Conservation (phyloP, 2,329 filamentous ascomycete species). For the Calonectria fujianensis region DNA sequence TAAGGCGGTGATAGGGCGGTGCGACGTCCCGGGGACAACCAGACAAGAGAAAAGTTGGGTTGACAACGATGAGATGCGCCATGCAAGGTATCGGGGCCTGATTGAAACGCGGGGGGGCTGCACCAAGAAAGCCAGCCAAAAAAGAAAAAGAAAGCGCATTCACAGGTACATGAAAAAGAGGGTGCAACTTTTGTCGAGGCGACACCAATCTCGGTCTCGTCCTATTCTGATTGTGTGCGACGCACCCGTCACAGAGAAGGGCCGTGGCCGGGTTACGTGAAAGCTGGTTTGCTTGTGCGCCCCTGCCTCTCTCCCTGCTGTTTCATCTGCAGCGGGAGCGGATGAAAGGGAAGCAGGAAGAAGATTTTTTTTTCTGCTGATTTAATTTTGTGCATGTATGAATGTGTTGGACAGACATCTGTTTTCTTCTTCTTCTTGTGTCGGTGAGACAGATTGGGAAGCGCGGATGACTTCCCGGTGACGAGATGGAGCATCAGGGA, state of each 20-base stretch:
- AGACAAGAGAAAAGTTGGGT: conserved; percentile 4
- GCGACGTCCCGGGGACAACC: conserved; percentile 3
- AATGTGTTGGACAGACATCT: not conserved
- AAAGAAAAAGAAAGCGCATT: no score
- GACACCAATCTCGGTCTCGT: conserved; percentile 1
- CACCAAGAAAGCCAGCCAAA: not conserved
- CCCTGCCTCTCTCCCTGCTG: not conserved
- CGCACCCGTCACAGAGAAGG: conserved; percentile 8
- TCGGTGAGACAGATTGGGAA: not conserved
- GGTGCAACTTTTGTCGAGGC: conserved; percentile 2
- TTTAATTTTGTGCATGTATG: not conserved
- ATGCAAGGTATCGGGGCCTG: conserved; percentile 23
- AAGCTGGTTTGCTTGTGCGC: conserved; percentile 2
- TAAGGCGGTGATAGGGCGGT: conserved; percentile 6
- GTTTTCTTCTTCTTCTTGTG: not conserved
- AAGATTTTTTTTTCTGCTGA: not conserved
- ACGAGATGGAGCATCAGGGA: not conserved
- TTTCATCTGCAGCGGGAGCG: conserved; percentile 35
- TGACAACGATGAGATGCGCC: conserved; percentile 8
- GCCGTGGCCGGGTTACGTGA: not conserved
- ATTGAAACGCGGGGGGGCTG: not conserved
- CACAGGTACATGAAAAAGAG: not conserved
- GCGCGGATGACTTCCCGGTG: conserved; percentile 17
- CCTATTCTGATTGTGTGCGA: not conserved
- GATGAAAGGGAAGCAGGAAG: conserved; percentile 15